These are phyloP conservation scores for Ceratopteris richardii DNA, from an alignment of 75 land plant species.

Conservation along the genomic window DNA sequence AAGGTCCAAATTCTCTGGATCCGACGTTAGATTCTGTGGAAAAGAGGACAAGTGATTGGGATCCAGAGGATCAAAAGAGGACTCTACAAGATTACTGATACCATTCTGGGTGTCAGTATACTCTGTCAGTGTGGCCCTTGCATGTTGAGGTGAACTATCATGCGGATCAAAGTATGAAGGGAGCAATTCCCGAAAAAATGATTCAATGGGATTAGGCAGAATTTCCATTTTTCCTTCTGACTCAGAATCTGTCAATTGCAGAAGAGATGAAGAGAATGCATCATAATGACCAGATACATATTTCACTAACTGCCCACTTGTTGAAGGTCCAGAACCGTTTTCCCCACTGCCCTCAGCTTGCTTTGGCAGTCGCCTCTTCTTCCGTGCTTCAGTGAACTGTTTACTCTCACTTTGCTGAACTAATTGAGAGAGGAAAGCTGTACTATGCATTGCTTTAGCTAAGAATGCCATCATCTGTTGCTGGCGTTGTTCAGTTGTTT, in stretches of 20 bases:
- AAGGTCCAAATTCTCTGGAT: background rate
- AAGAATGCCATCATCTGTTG: constrained; percentile 88
- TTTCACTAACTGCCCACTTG: background rate
- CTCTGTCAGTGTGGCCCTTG: background rate
- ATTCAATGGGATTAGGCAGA: background rate
- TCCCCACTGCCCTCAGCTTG: constrained; percentile 23
- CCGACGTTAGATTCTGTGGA: background rate
- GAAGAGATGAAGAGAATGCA: background rate
- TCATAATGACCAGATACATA: background rate
- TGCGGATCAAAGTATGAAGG: background rate
- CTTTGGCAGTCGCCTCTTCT: constrained; percentile 63
- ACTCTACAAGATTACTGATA: background rate
- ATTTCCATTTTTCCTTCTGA: background rate
- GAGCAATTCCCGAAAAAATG: background rate
- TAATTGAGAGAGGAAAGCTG: constrained; percentile 58
- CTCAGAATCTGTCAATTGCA: background rate
- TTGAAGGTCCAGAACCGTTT: constrained; percentile 1
- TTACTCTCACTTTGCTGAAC: constrained; percentile 60
- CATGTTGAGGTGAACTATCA: background rate
- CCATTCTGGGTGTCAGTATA: background rate
- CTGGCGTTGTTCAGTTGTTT: constrained; percentile 68
- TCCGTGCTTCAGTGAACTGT: constrained; percentile 34
- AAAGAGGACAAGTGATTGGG: too few relatives aligned
- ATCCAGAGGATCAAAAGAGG: background rate
- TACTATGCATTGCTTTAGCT: constrained; percentile 72